These are phyloP conservation scores for Colletotrichum karsti DNA, from an alignment of 2,329 filamentous ascomycete genomes.

Conservation along the genomic window DNA sequence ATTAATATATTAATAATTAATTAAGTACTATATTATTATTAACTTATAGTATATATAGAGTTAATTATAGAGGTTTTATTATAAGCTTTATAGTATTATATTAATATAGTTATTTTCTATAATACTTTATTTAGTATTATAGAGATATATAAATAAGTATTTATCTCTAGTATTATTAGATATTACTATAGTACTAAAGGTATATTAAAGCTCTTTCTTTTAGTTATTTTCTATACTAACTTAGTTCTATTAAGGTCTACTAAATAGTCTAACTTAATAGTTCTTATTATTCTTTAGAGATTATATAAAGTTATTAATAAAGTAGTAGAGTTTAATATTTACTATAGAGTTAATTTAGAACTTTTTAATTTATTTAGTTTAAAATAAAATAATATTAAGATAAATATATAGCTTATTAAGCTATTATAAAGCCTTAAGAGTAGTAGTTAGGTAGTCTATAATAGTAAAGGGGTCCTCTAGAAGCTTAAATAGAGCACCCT, in stretches of 20 bases:
- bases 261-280: neutral
- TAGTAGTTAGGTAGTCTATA: neutral
- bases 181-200: neutral
- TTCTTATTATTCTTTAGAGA: accelerated
- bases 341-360: neutral
- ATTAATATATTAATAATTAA: neutral
- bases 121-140: neutral
- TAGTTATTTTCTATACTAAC: neutral
- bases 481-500: neutral
- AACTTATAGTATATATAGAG: neutral
- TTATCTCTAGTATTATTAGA: neutral
- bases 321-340: neutral
- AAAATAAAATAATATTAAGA: neutral
- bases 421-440: neutral
- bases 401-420: neutral
- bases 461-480: neutral
- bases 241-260: neutral
- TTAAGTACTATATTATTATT: neutral
- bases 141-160: neutral
- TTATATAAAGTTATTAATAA: neutral
- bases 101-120: neutral
- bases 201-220: neutral
- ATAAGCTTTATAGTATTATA: neutral
- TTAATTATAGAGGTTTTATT: neutral
- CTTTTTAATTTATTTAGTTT: neutral